A percentile compares a stretch with the other conserved stretches of the same genome.
Conservation (phyloP, 2,329 filamentous ascomycete species). For the Endocalyx cinctus region DNA sequence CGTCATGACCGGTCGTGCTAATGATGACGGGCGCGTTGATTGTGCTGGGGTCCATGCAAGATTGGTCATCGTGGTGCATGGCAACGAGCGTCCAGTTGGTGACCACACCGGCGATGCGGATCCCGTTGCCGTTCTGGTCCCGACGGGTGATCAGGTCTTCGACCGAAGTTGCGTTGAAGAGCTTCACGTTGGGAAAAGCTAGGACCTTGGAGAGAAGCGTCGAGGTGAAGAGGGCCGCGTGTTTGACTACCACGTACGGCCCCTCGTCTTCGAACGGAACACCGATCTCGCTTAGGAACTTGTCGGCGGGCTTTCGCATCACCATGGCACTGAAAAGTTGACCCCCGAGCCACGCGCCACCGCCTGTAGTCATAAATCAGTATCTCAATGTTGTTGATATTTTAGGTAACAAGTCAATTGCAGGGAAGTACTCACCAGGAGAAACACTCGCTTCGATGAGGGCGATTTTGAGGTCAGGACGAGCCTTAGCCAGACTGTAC, state of each 20-base stretch:
- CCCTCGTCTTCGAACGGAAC: conserved; percentile 86
- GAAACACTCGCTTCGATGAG: conserved; percentile 85
- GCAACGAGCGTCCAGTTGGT: conserved; percentile 94
- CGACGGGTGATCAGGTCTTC: conserved; percentile 88
- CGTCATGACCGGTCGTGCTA: conserved; percentile 88
- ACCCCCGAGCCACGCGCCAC: conserved; percentile 87
- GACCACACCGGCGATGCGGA: conserved; percentile 82
- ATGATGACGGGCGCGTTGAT: conserved; percentile 89
- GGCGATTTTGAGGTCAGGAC: conserved; percentile 86
- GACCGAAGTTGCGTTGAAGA: conserved; percentile 91
- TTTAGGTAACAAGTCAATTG: neutral
- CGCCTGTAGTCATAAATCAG: conserved; percentile 43
- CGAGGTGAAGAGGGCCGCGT: conserved; percentile 86
- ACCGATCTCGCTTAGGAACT: conserved; percentile 75
- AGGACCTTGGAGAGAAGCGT: conserved; percentile 82
- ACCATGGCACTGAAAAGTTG: conserved; percentile 96
- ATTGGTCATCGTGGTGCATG: conserved; percentile 84
- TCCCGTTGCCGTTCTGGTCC: conserved; percentile 39
- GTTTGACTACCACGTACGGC: conserved; percentile 87
- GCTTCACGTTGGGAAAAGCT: conserved; percentile 83
- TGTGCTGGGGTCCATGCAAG: conserved; percentile 96
- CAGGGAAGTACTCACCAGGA: conserved; percentile 46
- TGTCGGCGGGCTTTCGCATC: conserved; percentile 87
- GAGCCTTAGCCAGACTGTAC: conserved; percentile 76
- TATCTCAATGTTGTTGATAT: neutral